Evolutionary conservation across 148 eudicot genomes (phyloP), one percentile per base, ranked within the genome.

Genomic region (Nyssa sinensis): DNA sequence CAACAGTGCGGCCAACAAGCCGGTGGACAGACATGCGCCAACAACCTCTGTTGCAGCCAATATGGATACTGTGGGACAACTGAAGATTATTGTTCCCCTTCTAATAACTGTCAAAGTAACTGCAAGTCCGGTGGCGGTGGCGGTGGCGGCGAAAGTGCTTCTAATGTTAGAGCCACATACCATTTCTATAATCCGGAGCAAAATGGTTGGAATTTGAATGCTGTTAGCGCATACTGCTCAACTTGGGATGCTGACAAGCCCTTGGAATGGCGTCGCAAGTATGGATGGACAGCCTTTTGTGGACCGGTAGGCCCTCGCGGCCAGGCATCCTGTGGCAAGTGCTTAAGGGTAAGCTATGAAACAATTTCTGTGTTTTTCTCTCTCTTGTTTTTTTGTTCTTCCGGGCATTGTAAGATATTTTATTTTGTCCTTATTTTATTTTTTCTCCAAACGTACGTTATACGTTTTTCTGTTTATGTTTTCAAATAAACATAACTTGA

Each of bases 231-330:
- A 0, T 88, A 75, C 39, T 88, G 91, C 30, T 80, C 91, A 0
- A 88, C 91, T 10, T 88, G 86, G 86, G 89, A 88, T 49, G 91
- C 80, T 10, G 31, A 71, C 60, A 65, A 78, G 80, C 85, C 91
- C 6, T 69, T 77, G 13, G 63, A 73, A 0, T 88, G 85, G 84
- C 72, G 89, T 39, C 34, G 67, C 10, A 71, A 76, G 68, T 85
- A 85, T 13, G 91, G 91, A 1, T 88, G 91, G 91, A 88, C 89
- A 3, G 91, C 91, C 75, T 88, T 88, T 30, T 88, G 91, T 21
- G 87, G 88, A 21, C 88, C 89, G 2, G 76, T 19, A 24, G 89
- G 92, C 11, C 88, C 88, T 3, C 78, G 23, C 2, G 92, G 92
- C 25, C 88, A 67, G 34, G 83, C 64, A 4, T 39, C 89, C 2